Percentiles rank a stretch among this genome's conserved stretches.
These are phyloP conservation scores for Elongisporangium undulatum DNA, from an alignment of 352 stramenopile species.

Conservation along the genomic window DNA sequence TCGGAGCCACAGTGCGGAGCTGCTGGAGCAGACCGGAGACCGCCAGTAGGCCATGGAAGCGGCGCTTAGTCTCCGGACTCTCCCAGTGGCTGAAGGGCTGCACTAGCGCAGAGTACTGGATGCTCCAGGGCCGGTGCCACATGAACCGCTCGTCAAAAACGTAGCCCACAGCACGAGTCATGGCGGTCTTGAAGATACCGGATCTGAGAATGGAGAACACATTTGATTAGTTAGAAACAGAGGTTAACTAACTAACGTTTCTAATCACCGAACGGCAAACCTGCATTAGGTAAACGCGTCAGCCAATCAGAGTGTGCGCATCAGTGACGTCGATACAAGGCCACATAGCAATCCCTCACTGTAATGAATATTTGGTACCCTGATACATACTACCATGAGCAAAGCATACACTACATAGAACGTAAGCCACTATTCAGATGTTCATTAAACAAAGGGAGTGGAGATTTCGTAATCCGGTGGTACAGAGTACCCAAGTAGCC, in stretches of 20 bases:
- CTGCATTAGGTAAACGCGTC: background rate
- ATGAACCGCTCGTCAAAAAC: conserved; percentile 82
- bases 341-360: background rate
- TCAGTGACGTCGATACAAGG: background rate
- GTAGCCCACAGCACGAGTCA: conserved; percentile 41
- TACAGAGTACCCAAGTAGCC: background rate
- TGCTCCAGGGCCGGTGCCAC: conserved; percentile 63
- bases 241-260: background rate
- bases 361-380: background rate
- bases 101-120: conserved; percentile 42
- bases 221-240: background rate
- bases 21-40: conserved; percentile 60
- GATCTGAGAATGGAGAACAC: background rate
- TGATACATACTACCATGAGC: background rate
- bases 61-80: conserved; percentile 71
- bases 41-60: conserved; percentile 72
- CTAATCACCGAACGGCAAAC: background rate
- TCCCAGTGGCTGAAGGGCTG: conserved; percentile 80
- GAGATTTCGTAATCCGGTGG: background rate
- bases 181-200: background rate
- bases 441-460: background rate
- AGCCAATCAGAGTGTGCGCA: background rate
- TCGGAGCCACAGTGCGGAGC: conserved; percentile 28
- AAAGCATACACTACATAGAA: background rate
- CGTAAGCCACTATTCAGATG: background rate